Base-by-base conservation (phyloP, 208 protist genomes). In the Acanthamoeba rhysodes region DNA sequence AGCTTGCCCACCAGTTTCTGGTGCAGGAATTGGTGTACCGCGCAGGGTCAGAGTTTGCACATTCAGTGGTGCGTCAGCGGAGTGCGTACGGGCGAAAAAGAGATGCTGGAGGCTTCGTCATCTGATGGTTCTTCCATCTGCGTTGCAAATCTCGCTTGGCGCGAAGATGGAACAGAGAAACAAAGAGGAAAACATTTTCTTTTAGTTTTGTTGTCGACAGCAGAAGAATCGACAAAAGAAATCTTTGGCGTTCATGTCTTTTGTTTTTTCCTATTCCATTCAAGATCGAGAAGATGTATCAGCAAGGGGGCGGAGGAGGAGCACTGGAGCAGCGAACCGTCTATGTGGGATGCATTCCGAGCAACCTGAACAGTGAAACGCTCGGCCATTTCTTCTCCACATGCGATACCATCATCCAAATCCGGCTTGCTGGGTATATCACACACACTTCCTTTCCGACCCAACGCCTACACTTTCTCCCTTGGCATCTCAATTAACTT, bases 391-490 rank as follows among this genome's bases (percentile, higher is more conserved):
- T 82, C 90, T 94, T 94, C 55, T 82, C 59, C 70, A 32, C n/a
- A 5, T 94, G 90, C 72, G 90, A 53, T n/a, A 57, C 64, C 16
- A 66, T 94, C n/a, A 62, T 66, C 9, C 59, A 94, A 20, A 84
- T 94, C n/a, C 32, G 90, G 14, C 72, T 94, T n/a, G 90, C 90
- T 82, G 90, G 90, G 90, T 94, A 84, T 20, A n/a, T n/a, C n/a
- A n/a, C 10, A 2, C 27, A 76, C 50, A 8, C 34, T 45, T n/a
- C 27, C 32, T 48, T 48, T 93, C 22, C 0, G 1, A 57, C 45
- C 41, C 27, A 48, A 48, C 45, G 45, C 10, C 45, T 7, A 48
- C 45, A 48, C 0, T 48, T 48, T 12, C 45, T 12, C 45, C 45
- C 45, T 9, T 48, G 4, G 45, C 45, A 48, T 48, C 45, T 14